Conservation (phyloP, 2,329 filamentous ascomycete species). For the Colletotrichum chlorophyti region DNA sequence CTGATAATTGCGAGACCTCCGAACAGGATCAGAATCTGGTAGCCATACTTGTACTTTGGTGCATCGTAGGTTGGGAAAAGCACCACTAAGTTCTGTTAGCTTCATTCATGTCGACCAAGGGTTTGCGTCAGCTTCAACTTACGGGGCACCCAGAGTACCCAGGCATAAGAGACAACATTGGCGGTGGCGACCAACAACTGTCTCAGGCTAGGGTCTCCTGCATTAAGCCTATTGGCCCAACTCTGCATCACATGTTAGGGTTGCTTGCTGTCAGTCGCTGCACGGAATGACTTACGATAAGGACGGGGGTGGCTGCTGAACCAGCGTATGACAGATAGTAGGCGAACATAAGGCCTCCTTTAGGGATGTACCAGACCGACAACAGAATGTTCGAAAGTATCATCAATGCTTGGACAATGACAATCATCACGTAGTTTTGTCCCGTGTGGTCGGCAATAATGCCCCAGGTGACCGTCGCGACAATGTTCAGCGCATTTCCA, state of each 20-base stretch:
- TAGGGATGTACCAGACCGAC: slow-evolving; percentile 32
- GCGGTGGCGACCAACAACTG: slow-evolving; percentile 9
- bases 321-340: slow-evolving; percentile 33
- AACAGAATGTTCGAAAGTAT: slow-evolving; percentile 32
- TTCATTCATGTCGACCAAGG: too few species aligned
- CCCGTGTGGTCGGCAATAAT: slow-evolving; percentile 32
- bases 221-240: slow-evolving; percentile 14
- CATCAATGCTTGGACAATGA: slow-evolving; percentile 24
- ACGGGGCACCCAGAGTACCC: slow-evolving; percentile 19
- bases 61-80: slow-evolving; percentile 42
- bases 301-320: slow-evolving; percentile 31
- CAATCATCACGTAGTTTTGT: slow-evolving; percentile 22
- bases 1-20: slow-evolving; percentile 36
- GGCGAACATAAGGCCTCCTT: slow-evolving; percentile 28
- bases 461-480: slow-evolving; percentile 25
- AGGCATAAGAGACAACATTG: slow-evolving; percentile 15
- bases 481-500: slow-evolving; percentile 26
- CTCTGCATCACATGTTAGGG: not conserved
- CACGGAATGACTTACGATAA: slow-evolving; percentile 35
- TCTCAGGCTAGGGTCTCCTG: slow-evolving; percentile 5
- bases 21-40: slow-evolving; percentile 41
- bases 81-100: slow-evolving; percentile 29
- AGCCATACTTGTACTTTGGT: slow-evolving; percentile 41
- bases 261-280: not conserved
- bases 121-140: not conserved